A percentile compares a stretch with the other conserved stretches of the same genome.
Conservation (phyloP, 2,329 filamentous ascomycete species). For the Fusarium caatingaense region DNA sequence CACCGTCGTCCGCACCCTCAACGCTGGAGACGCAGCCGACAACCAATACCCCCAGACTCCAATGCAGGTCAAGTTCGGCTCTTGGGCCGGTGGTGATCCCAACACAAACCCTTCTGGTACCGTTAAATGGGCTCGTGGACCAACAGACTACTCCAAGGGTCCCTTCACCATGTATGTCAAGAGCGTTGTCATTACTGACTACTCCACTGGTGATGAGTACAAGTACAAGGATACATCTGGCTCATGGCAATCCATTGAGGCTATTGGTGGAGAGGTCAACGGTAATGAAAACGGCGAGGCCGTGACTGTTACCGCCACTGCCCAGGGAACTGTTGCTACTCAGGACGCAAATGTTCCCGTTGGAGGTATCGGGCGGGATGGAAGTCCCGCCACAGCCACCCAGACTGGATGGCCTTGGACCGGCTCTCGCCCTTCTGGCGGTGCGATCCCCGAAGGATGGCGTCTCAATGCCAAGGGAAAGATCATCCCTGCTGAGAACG, state of each 20-base stretch:
- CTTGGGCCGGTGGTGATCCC: constrained; percentile 91
- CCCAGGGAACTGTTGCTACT: constrained; percentile 72
- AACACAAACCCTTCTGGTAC: constrained; percentile 79
- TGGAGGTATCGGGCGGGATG: constrained; percentile 72
- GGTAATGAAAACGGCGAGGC: constrained; percentile 68
- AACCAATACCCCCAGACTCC: constrained; percentile 93
- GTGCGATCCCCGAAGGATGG: constrained; percentile 81
- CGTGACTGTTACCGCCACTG: constrained; percentile 64
- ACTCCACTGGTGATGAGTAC: constrained; percentile 91
- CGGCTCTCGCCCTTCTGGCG: constrained; percentile 63
- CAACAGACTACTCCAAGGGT: constrained; percentile 83
- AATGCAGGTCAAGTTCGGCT: constrained; percentile 92
- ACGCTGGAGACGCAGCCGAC: constrained; percentile 72
- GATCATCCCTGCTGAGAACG: constrained; percentile 71
- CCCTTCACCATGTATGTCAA: constrained; percentile 90
- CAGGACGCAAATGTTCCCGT: constrained; percentile 76
- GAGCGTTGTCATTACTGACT: constrained; percentile 83
- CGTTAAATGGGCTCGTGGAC: constrained; percentile 88
- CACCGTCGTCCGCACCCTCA: constrained; percentile 79
- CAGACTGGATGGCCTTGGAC: constrained; percentile 77
- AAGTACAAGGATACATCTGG: constrained; percentile 82
- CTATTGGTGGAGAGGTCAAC: constrained; percentile 82
- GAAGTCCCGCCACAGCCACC: constrained; percentile 62
- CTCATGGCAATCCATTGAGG: constrained; percentile 82
- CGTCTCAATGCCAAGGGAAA: constrained; percentile 82